A percentile compares a stretch with the other conserved stretches of the same genome.
phyloP scores from a whole-genome alignment of 306 rosid genomes.

The Malus sylvestris region DNA sequence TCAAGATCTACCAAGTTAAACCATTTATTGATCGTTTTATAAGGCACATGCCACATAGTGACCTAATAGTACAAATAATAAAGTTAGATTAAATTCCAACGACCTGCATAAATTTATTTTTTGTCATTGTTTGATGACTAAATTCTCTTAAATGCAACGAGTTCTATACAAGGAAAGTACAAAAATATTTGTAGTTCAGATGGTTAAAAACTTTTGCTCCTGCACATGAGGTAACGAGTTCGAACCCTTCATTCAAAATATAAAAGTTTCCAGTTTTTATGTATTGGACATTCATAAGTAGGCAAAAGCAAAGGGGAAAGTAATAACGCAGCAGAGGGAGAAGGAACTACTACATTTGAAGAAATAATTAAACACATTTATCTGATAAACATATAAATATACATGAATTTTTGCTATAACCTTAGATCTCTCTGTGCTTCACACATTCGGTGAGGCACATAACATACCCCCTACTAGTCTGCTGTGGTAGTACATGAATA shows the following conservation, averaged over 20 bases:
- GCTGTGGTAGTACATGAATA: not conserved
- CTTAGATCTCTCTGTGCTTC: slow-evolving; percentile 5
- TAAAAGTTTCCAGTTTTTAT: not conserved
- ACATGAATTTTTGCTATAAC: slow-evolving; percentile 7
- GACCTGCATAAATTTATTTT: not conserved
- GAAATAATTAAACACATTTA: not conserved
- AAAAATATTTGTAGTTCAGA: too few species aligned
- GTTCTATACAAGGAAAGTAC: too few species aligned
- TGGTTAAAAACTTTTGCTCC: too few species aligned
- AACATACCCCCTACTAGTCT: slow-evolving; percentile 1
- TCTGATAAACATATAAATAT: not conserved
- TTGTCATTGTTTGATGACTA: not conserved
- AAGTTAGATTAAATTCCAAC: not conserved
- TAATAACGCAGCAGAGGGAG: not conserved
- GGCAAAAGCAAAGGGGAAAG: not conserved
- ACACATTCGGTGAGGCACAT: slow-evolving; percentile 6
- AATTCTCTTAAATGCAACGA: too few species aligned
- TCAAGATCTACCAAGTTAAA: not conserved
- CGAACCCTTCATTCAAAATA: not conserved
- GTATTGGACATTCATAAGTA: not conserved
- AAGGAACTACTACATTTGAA: not conserved
- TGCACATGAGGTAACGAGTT: too few species aligned
- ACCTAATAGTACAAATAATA: not conserved
- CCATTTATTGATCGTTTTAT: not conserved
- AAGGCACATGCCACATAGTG: not conserved